phyloP scores from a whole-genome alignment of 2,329 filamentous ascomycete genomes.

The Colletotrichum liriopes region DNA sequence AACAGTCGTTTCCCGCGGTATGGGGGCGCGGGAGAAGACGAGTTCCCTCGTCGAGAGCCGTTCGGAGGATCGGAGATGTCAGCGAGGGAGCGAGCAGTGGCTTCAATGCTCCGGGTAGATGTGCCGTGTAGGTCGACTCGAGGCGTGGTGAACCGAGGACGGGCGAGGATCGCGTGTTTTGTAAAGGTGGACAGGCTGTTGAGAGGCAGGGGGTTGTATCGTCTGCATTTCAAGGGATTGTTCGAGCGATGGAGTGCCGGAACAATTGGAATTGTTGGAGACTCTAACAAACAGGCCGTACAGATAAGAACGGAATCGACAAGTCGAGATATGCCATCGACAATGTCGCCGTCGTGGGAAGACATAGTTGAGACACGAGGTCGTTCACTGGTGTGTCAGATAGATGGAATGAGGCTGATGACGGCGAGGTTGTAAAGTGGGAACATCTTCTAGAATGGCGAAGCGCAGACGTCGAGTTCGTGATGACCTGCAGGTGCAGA shows the following conservation, averaged over 20 bases:
- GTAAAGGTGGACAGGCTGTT: slow-evolving; percentile 1
- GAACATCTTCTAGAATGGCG: slow-evolving; percentile 15
- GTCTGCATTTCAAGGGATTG: slow-evolving; percentile 15
- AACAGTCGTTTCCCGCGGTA: background rate
- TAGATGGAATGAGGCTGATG: slow-evolving; percentile 23
- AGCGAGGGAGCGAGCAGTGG: background rate
- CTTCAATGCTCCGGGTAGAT: slow-evolving; percentile 11
- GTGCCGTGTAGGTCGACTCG: slow-evolving; percentile 33
- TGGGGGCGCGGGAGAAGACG: background rate
- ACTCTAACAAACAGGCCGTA: background rate
- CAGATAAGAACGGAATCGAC: background rate
- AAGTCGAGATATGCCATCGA: background rate
- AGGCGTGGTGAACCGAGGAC: background rate
- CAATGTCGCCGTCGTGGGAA: background rate
- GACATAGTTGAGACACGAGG: background rate
- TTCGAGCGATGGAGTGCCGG: slow-evolving; percentile 3
- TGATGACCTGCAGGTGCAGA: slow-evolving; percentile 17
- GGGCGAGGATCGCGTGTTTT: slow-evolving; percentile 6
- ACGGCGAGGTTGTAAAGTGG: slow-evolving; percentile 30
- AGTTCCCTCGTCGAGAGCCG: background rate
- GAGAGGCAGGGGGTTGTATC: slow-evolving; percentile 11
- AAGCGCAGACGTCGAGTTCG: slow-evolving; percentile 22
- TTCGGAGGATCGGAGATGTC: background rate
- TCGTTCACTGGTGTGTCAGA: slow-evolving; percentile 1
- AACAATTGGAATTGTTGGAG: background rate